phyloP scores from a whole-genome alignment of 1,139 yeast species.

The Nadsonia starkeyi-henricii region DNA sequence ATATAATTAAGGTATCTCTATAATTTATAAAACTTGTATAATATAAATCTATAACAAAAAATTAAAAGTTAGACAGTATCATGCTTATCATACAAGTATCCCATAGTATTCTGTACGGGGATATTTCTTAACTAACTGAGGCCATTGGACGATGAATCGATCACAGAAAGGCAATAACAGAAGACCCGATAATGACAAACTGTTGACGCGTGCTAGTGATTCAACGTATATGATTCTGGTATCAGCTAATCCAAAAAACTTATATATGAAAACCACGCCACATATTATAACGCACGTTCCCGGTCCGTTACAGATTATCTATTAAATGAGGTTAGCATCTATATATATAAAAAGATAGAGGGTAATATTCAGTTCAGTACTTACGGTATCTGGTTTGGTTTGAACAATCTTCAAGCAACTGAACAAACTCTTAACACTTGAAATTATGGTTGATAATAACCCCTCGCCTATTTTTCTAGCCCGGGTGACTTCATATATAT shows the following conservation, averaged over 20 bases:
- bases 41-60: neutral
- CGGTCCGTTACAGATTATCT: conserved; percentile 77
- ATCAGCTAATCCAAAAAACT: conserved; percentile 35
- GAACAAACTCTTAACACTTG: conserved; percentile 29
- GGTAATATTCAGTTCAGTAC: conserved; percentile 1
- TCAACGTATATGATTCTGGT: conserved; percentile 70
- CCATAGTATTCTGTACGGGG: conserved; percentile 68
- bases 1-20: neutral
- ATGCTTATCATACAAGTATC: conserved; percentile 37
- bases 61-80: too few relatives aligned
- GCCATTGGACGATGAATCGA: conserved; percentile 85
- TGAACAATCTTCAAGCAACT: conserved; percentile 20
- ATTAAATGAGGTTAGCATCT: conserved; percentile 15
- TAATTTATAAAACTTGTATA: neutral
- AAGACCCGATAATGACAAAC: conserved; percentile 63
- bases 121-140: conserved; percentile 37
- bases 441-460: conserved; percentile 34
- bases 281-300: conserved; percentile 81
- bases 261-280: conserved; percentile 41
- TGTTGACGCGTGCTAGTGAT: conserved; percentile 71
- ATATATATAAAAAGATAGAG: conserved; percentile 25
- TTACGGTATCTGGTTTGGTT: conserved; percentile 19
- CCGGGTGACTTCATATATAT: conserved; percentile 36
- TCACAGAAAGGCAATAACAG: conserved; percentile 58
- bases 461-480: conserved; percentile 73